A percentile compares a stretch with the other conserved stretches of the same genome.
Evolutionary conservation across 1,284 basidiomycete genomes (phyloP).

Genomic region (Cystobasidium slooffiae): DNA sequence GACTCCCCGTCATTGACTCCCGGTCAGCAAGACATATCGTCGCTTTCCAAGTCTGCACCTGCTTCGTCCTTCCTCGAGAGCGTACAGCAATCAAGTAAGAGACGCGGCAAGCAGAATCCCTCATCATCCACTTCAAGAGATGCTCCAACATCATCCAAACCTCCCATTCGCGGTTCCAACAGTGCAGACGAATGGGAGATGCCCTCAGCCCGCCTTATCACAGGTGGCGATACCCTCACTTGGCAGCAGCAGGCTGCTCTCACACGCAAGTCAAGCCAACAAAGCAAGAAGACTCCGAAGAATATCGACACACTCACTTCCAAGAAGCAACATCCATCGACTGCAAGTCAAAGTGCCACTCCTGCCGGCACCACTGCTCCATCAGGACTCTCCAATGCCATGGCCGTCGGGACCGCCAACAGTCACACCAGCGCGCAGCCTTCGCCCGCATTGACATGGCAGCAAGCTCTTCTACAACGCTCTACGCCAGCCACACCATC

Average conservation of each 20-base stretch:
- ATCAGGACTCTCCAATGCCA: constrained; percentile 22
- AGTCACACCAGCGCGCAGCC: not conserved
- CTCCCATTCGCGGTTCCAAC: constrained; percentile 43
- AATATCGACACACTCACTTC: not conserved
- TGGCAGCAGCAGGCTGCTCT: constrained; percentile 44
- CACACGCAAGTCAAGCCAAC: constrained; percentile 7
- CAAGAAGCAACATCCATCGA: constrained; percentile 24
- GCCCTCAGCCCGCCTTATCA: constrained; percentile 21
- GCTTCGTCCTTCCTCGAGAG: constrained; percentile 29
- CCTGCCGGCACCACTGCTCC: not conserved
- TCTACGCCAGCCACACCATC: constrained; percentile 35
- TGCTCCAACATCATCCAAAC: constrained; percentile 1
- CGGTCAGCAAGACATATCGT: not conserved
- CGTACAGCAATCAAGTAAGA: not conserved
- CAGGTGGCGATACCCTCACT: constrained; percentile 37
- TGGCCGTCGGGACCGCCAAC: constrained; percentile 12
- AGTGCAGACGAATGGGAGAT: constrained; percentile 46
- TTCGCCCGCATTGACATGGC: constrained; percentile 32
- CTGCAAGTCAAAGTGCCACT: not conserved
- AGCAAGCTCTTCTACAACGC: constrained; percentile 31
- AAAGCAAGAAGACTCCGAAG: constrained; percentile 24
- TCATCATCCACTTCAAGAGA: constrained; percentile 1
- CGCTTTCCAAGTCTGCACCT: constrained; percentile 38
- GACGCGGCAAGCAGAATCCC: not conserved
- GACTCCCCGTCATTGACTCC: not conserved